Evolutionary conservation across 1,284 basidiomycete genomes (phyloP), one percentile per base, ranked within the genome.

Genomic region (Sporisorium graminicola): DNA sequence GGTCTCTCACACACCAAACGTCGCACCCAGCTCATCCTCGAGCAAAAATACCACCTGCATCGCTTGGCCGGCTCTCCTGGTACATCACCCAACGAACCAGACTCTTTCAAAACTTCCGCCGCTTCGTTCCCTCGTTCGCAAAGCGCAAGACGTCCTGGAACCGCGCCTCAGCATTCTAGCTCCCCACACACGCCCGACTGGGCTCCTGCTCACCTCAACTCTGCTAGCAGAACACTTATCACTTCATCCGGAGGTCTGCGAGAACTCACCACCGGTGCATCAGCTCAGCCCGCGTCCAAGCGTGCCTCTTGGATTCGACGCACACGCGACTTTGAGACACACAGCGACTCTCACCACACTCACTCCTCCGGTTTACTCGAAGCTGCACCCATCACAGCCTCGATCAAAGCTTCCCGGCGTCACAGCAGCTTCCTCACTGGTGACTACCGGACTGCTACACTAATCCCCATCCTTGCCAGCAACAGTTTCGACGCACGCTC

Each of bases 11-110:
- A 65, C 43, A 65, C 61, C 13, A 63, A 69, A 2, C 68, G 69
- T 10, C 57, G 74, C 24, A 73, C 65, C 24, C 74, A 76, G 74
- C 74, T 76, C 54, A 73, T 76, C 44, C 64, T 72, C 16, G 74
- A 76, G 40, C 69, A 76, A 57, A 76, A 76, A 49, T 57, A 56
- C 31, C 35, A 59, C 8, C 63, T 64, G 46, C 71, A 65, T n/a
- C 71, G 71, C 49, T 65, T 65, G 7, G 35, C 46, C 22, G 58
- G 54, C 54, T 73, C 71, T 1, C 51, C 56, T 16, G 37, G 31
- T 24, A 40, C 22, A 2, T 51, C 59, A 18, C n/a, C 50, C 24
- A 24, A 13, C 31, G 60, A 59, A 18, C 27, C 14, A 0, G 56
- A 64, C 1, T 16, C 16, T 16, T 5, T 37, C 18, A 46, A 37